phyloP scores from a whole-genome alignment of 108 stramenopile species.

The Asterionellopsis glacialis region DNA sequence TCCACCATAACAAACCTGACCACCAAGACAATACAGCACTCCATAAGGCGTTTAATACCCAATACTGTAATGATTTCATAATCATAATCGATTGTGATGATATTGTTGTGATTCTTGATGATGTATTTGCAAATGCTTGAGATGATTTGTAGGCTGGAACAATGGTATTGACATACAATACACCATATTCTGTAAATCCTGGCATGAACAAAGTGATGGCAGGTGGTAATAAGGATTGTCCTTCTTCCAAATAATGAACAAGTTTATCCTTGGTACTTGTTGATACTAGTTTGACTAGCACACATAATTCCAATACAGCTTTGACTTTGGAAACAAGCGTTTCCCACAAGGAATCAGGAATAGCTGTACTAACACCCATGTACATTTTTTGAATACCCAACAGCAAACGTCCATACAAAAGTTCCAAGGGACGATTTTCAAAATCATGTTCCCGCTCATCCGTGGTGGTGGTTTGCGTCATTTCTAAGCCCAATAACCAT shows the following conservation, averaged over 20 bases:
- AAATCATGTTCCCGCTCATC: conserved; percentile 10
- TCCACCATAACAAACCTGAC: conserved; percentile 60
- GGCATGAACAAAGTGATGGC: conserved; percentile 78
- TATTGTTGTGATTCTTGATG: conserved; percentile 10
- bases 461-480: conserved; percentile 18
- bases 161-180: conserved; percentile 66
- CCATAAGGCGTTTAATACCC: conserved; percentile 56
- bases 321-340: conserved; percentile 17
- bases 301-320: conserved; percentile 34
- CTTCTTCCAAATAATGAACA: conserved; percentile 44
- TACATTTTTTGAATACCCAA: conserved; percentile 10
- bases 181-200: conserved; percentile 67
- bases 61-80: conserved; percentile 66
- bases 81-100: conserved; percentile 16
- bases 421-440: conserved; percentile 22
- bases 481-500: conserved; percentile 70
- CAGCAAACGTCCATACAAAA: conserved; percentile 3
- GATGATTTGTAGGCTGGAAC: conserved; percentile 57
- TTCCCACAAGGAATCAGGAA: conserved; percentile 22
- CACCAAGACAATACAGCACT: conserved; percentile 38
- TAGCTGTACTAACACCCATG: conserved; percentile 1
- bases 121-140: conserved; percentile 16
- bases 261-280: conserved; percentile 48
- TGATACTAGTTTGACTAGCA: conserved; percentile 46
- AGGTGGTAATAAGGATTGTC: conserved; percentile 53